These are phyloP conservation scores for Emergomyces africanus DNA, from an alignment of 2,329 filamentous ascomycete genomes.

Conservation along the genomic window DNA sequence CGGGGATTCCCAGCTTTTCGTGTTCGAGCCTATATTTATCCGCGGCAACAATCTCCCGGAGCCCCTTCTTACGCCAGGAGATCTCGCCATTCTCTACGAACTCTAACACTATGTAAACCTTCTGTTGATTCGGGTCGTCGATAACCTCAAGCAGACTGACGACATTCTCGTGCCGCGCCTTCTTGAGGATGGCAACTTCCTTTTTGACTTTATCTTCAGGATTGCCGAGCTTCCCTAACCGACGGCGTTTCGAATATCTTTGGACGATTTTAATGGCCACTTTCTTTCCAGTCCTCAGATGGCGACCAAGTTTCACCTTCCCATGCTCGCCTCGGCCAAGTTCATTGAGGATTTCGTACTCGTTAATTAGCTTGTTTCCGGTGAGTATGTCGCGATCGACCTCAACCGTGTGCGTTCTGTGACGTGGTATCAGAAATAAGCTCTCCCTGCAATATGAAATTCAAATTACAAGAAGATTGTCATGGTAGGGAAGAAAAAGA, in stretches of 20 bases:
- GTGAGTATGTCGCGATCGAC: conserved; percentile 82
- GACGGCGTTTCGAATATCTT: conserved; percentile 82
- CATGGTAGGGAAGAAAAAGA: not conserved
- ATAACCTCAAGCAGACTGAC: conserved; percentile 94
- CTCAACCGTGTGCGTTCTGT: conserved; percentile 73
- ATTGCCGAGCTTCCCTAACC: conserved; percentile 63
- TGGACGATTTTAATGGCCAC: conserved; percentile 99
- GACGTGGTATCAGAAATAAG: not conserved
- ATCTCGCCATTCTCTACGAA: conserved; percentile 92
- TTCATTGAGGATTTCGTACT: conserved; percentile 95
- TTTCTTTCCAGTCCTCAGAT: conserved; percentile 59
- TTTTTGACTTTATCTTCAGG: conserved; percentile 68
- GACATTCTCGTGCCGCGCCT: conserved; percentile 94
- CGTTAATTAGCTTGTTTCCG: conserved; percentile 91
- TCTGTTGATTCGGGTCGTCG: conserved; percentile 88
- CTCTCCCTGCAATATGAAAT: not conserved
- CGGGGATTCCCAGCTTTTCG: conserved; percentile 61
- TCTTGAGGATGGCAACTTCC: conserved; percentile 96
- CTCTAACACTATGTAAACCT: conserved; percentile 96
- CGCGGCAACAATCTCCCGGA: conserved; percentile 67
- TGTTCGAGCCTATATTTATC: conserved; percentile 69
- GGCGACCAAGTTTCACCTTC: conserved; percentile 90
- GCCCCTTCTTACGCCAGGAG: conserved; percentile 79
- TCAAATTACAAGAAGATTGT: not conserved
- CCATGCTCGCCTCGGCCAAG: conserved; percentile 92